Percentiles rank a stretch among this genome's conserved stretches.
Evolutionary conservation across 1,284 basidiomycete species (phyloP).

Genomic region (Cutaneotrichosporon sp.): DNA sequence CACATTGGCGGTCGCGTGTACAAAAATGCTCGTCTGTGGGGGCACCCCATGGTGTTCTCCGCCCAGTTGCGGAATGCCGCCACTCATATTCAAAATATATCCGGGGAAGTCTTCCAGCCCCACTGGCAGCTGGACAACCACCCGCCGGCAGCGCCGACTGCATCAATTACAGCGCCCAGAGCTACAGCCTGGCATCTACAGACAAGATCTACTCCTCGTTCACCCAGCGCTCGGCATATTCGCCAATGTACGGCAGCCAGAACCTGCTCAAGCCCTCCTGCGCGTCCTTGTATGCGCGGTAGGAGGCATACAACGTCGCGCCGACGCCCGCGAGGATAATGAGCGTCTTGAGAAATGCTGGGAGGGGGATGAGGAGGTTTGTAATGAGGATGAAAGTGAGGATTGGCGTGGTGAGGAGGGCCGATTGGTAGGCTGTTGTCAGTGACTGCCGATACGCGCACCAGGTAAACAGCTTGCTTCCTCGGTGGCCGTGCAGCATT

Average conservation of each 20-base stretch:
- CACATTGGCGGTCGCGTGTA: too few relatives aligned
- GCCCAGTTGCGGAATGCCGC: too few relatives aligned
- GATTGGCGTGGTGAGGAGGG: slow-evolving; percentile 63
- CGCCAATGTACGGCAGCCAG: slow-evolving; percentile 63
- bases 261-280: slow-evolving; percentile 58
- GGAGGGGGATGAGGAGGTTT: slow-evolving; percentile 55
- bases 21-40: too few relatives aligned
- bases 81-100: too few relatives aligned
- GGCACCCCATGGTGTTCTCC: too few relatives aligned
- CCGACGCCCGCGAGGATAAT: slow-evolving; percentile 31
- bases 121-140: too few relatives aligned
- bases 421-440: slow-evolving; percentile 80
- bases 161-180: too few relatives aligned
- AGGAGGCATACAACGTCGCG: slow-evolving; percentile 36
- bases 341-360: slow-evolving; percentile 43
- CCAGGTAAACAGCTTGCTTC: too few relatives aligned
- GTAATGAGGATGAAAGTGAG: slow-evolving; percentile 59
- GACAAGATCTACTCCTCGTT: slow-evolving; percentile 57
- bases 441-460: too few relatives aligned
- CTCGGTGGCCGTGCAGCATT: too few relatives aligned
- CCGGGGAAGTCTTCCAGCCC: too few relatives aligned
- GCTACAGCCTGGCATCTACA: background rate
- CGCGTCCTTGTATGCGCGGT: slow-evolving; percentile 63
- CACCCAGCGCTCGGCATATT: slow-evolving; percentile 67
- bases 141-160: too few relatives aligned